A percentile compares a stretch with the other conserved stretches of the same genome.
Evolutionary conservation across 2,329 filamentous ascomycete species (phyloP).

Genomic region (Ambrosiella cleistominuta): DNA sequence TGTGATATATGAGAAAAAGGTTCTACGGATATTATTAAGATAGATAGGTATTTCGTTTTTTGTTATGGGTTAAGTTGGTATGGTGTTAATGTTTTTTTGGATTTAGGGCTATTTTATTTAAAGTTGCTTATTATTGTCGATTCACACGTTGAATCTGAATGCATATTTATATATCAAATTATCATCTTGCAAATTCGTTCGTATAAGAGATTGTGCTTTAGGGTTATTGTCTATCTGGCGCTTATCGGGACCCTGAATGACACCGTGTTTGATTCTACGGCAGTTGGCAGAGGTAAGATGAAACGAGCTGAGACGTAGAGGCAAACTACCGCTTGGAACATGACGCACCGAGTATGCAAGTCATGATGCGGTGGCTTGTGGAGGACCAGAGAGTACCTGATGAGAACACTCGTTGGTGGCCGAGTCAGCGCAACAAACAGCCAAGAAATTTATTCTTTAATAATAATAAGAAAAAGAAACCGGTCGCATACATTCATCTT

Average conservation of each 20-base stretch:
- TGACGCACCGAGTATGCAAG: too few species aligned
- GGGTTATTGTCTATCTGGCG: neutral
- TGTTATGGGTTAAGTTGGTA: neutral
- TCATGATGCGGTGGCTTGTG: neutral
- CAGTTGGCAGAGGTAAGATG: neutral
- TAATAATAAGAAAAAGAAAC: too few species aligned
- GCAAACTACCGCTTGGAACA: neutral
- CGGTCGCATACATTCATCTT: too few species aligned
- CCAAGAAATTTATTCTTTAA: too few species aligned
- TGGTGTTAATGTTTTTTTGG: neutral
- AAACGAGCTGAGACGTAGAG: neutral
- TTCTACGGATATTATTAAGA: neutral
- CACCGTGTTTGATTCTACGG: too few species aligned
- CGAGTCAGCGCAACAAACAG: too few species aligned
- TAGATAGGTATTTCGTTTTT: neutral
- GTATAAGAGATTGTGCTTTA: neutral
- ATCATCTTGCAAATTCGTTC: neutral
- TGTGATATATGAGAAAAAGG: neutral
- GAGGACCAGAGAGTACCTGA: too few species aligned
- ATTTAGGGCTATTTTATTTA: neutral
- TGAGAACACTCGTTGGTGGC: too few species aligned
- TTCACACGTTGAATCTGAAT: neutral
- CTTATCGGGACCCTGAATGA: too few species aligned
- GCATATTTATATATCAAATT: neutral
- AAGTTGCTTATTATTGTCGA: neutral